These are phyloP conservation scores for Erodium maritimum DNA, from an alignment of 345 rosid species.

Conservation along the genomic window DNA sequence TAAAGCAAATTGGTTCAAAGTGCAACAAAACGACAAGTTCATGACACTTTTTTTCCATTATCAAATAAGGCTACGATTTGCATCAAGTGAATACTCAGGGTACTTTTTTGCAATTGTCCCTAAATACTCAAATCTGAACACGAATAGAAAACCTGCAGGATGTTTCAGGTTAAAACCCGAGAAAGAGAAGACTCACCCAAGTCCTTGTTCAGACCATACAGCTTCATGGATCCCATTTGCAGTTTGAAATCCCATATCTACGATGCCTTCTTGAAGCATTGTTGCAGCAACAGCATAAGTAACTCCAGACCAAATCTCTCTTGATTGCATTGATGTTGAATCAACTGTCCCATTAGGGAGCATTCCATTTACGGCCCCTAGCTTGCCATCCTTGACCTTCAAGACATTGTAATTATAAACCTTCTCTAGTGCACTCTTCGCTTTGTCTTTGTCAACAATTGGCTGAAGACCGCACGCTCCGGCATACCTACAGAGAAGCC, in stretches of 20 bases:
- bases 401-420: slow-evolving; percentile 67
- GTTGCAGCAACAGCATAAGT: slow-evolving; percentile 89
- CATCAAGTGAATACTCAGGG: no score
- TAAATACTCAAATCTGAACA: no score
- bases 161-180: no score
- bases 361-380: slow-evolving; percentile 95
- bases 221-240: slow-evolving; percentile 70
- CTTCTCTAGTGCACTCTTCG: slow-evolving; percentile 49
- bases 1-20: no score
- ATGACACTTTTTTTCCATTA: no score
- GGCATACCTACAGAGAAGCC: slow-evolving; percentile 44
- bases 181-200: slow-evolving; percentile 39
- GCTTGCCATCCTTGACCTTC: slow-evolving; percentile 69
- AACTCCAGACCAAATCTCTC: slow-evolving; percentile 94
- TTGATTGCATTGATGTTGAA: slow-evolving; percentile 62
- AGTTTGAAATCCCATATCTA: slow-evolving; percentile 60
- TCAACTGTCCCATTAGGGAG: slow-evolving; percentile 76
- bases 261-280: slow-evolving; percentile 74
- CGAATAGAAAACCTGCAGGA: no score
- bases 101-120: no score
- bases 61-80: no score
- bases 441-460: slow-evolving; percentile 60
- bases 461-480: slow-evolving; percentile 72
- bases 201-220: slow-evolving; percentile 74
- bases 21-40: no score